Evolutionary conservation across 177 flowering plant species (phyloP), one percentile per base, ranked within the genome.

Genomic region (Vitis hybrid): DNA sequence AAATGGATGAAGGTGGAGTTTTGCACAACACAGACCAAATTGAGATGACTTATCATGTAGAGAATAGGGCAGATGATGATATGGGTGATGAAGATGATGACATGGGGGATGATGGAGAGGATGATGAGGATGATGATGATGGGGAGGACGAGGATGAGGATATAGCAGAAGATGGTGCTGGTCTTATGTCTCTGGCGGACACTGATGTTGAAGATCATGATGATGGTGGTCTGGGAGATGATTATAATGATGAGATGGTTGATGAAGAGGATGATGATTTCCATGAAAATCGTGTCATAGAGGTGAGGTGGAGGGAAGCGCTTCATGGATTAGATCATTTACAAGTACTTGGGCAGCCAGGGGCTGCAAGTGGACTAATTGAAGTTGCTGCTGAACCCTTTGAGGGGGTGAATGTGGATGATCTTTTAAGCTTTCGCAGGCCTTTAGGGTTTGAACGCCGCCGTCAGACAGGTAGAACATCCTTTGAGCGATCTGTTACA

Each of bases 131-230:
- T 70, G 97, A 89, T 66, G 97, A 91, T 52, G 98, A 90, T 32
- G 94, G 83, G 9, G 96, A 87, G 46, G 95, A 87, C 19, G 97
- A 93, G 66, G 97, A 91, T 75, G 95, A 88, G 77, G 97, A 93
- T 78, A 84, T 89, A 73, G 94, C 86, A 2, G 97, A 88, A 78
- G 97, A 94, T 77, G 94, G 97, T 66, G 86, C 88, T 65, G 93
- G 85, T 30, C 69, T 89, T 83, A 87, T 94, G 94, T 88, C 97
- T 67, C 77, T 92, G 15, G 94, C 87, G 72, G 98, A 92, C 80
- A 93, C 98, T 57, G 96, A 93, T 83, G 90, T 83, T 60, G 98
- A 93, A 63, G 98, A 93, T 66, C 94, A 87, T 74, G 98, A 93
- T 82, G 98, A 93, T 77, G 71, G 83, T 80, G 95, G 92, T 14